Percentiles rank a stretch among this genome's conserved stretches.
phyloP scores from a whole-genome alignment of 1,139 yeast species.

The Lodderomyces metapsilosis region DNA sequence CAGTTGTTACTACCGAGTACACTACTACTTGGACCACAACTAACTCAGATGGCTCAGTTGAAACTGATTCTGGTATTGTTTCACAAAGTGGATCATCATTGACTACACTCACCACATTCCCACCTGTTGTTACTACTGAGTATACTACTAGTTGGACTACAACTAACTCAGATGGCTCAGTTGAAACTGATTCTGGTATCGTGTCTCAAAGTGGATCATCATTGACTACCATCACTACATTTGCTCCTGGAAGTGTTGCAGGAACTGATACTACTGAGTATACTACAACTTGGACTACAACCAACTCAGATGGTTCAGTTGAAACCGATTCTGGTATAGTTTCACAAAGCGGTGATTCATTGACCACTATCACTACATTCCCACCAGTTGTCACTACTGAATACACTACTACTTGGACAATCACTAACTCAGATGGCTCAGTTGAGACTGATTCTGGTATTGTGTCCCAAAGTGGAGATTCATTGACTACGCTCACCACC shows the following conservation, averaged over 20 bases:
- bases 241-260: slow-evolving; percentile 3
- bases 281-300: slow-evolving; percentile 6
- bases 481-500: slow-evolving; percentile 3
- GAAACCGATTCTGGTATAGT: slow-evolving; percentile 6
- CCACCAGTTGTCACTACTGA: slow-evolving; percentile 7
- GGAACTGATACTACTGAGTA: slow-evolving; percentile 4
- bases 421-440: too few species aligned
- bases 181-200: slow-evolving; percentile 16
- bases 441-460: too few species aligned
- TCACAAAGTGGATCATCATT: too few species aligned
- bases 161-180: slow-evolving; percentile 6
- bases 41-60: too few species aligned
- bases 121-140: slow-evolving; percentile 2
- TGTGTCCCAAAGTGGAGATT: slow-evolving; percentile 6
- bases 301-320: slow-evolving; percentile 7
- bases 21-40: too few species aligned
- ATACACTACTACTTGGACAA: slow-evolving; percentile 20
- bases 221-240: slow-evolving; percentile 5
- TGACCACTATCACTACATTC: slow-evolving; percentile 3
- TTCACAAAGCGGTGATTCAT: background rate
- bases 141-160: slow-evolving; percentile 7
- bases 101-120: too few species aligned
- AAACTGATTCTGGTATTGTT: too few species aligned
- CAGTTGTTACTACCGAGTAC: background rate
- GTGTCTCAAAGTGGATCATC: slow-evolving; percentile 17